phyloP scores from a whole-genome alignment of 2,329 filamentous ascomycete genomes.

The Trichoderma citrinoviride region DNA sequence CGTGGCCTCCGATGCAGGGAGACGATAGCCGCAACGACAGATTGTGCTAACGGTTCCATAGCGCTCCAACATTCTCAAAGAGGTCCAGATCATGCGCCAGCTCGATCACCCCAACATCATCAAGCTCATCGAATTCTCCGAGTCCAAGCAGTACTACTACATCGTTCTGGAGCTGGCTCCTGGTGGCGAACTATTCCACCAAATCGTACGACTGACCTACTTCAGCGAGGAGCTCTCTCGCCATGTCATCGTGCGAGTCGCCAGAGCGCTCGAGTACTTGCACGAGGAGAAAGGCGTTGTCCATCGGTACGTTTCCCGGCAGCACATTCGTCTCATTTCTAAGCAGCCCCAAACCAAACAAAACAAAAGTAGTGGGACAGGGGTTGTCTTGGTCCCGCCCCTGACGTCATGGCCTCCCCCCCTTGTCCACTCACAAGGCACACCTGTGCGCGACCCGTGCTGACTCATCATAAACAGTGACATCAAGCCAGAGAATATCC shows the following conservation, averaged over 20 bases:
- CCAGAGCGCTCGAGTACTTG: slow-evolving; percentile 88
- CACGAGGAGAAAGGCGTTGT: slow-evolving; percentile 95
- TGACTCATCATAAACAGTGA: slow-evolving; percentile 56
- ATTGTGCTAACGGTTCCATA: slow-evolving; percentile 43
- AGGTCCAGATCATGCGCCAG: slow-evolving; percentile 98
- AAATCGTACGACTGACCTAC: slow-evolving; percentile 96
- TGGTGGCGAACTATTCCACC: slow-evolving; percentile 95
- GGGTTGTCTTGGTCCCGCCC: not conserved
- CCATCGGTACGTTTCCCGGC: slow-evolving; percentile 69
- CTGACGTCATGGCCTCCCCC: slow-evolving; percentile 30
- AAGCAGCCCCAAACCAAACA: not conserved
- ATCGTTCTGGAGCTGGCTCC: slow-evolving; percentile 94
- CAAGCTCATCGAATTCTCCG: slow-evolving; percentile 88
- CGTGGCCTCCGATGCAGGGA: slow-evolving; percentile 10
- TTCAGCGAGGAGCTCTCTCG: slow-evolving; percentile 95
- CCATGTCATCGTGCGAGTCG: slow-evolving; percentile 92
- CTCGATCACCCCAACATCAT: slow-evolving; percentile 96
- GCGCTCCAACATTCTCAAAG: slow-evolving; percentile 96
- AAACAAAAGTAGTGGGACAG: not conserved
- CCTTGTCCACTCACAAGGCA: slow-evolving; percentile 16
- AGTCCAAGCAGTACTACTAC: slow-evolving; percentile 94
- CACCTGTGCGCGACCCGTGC: slow-evolving; percentile 7
- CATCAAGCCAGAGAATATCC: slow-evolving; percentile 96
- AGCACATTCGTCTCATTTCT: not conserved
- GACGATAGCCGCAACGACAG: slow-evolving; percentile 23